These are phyloP conservation scores for Trichocomaceae sp. DNA, from an alignment of 2,329 filamentous ascomycete species.

Conservation along the genomic window DNA sequence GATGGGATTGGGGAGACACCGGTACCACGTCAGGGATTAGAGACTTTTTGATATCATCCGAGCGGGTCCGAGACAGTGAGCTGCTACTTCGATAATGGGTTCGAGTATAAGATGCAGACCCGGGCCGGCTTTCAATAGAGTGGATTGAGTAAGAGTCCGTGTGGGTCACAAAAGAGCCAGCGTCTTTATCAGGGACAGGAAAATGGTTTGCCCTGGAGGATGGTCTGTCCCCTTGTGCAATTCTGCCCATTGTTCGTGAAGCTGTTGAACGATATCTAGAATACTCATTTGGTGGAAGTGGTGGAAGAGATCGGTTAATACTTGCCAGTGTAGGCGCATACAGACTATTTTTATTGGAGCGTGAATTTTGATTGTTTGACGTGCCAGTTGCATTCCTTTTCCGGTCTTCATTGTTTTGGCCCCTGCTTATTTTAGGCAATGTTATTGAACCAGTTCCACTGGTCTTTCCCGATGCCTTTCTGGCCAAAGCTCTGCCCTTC, in stretches of 20 bases:
- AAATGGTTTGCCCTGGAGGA: constrained; percentile 26
- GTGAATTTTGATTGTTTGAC: background rate
- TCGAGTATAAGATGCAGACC: constrained; percentile 33
- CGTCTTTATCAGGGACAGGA: constrained; percentile 27
- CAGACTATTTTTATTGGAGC: background rate
- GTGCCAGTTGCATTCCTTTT: constrained; percentile 17
- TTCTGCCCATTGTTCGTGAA: constrained; percentile 17
- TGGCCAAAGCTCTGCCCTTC: constrained; percentile 16
- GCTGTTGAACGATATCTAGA: constrained; percentile 19
- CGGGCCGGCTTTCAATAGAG: constrained; percentile 28
- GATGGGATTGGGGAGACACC: constrained; percentile 26
- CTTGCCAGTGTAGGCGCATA: constrained; percentile 14
- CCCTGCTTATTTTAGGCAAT: constrained; percentile 16
- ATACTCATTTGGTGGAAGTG: constrained; percentile 23
- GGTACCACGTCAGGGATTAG: constrained; percentile 23
- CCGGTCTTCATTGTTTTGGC: constrained; percentile 16
- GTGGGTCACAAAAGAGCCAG: constrained; percentile 36
- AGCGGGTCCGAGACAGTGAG: constrained; percentile 36
- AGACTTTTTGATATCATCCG: constrained; percentile 34
- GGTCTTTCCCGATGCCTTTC: constrained; percentile 12
- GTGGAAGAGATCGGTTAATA: constrained; percentile 25
- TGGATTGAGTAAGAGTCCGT: constrained; percentile 38
- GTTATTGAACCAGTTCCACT: background rate
- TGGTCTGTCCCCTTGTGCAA: constrained; percentile 14
- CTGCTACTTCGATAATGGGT: constrained; percentile 40